Percentiles rank a stretch among this genome's conserved stretches.
These are phyloP conservation scores for Eleusine coracana DNA, from an alignment of 176 grass and related monocot species.

Conservation along the genomic window DNA sequence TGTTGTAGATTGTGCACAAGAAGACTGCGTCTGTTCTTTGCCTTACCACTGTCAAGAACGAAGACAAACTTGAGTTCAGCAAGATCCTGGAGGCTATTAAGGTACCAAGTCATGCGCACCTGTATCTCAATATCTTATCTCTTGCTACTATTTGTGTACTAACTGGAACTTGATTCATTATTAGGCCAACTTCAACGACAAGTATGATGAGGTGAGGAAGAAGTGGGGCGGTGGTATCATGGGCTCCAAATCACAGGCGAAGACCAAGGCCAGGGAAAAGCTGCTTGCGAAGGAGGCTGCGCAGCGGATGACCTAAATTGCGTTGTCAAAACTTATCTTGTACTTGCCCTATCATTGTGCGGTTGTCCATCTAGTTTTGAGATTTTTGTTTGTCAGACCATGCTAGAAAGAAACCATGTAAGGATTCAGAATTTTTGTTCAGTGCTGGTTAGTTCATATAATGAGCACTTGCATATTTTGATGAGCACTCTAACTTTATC, in stretches of 20 bases:
- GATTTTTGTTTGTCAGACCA: constrained; percentile 32
- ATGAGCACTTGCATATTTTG: background rate
- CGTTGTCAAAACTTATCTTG: constrained; percentile 10
- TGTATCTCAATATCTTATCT: background rate
- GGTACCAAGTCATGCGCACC: constrained; percentile 5
- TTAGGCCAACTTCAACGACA: constrained; percentile 57
- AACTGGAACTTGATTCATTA: background rate
- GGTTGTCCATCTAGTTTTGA: constrained; percentile 33
- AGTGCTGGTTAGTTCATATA: constrained; percentile 3
- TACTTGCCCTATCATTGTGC: constrained; percentile 14
- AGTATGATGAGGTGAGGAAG: constrained; percentile 59
- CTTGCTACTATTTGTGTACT: background rate
- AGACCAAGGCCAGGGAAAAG: constrained; percentile 58
- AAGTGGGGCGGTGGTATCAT: constrained; percentile 58
- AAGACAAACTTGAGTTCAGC: constrained; percentile 65
- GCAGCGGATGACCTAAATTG: constrained; percentile 48
- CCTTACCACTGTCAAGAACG: constrained; percentile 56
- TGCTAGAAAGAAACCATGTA: constrained; percentile 32
- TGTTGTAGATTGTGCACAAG: constrained; percentile 56
- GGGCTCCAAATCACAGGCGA: constrained; percentile 57
- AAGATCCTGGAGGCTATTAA: constrained; percentile 61
- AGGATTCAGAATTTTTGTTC: constrained; percentile 28
- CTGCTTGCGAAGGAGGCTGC: constrained; percentile 51
- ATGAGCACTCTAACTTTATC: background rate
- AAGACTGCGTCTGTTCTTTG: constrained; percentile 58